These are phyloP conservation scores for Orbilia brochopaga DNA, from an alignment of 2,329 filamentous ascomycete species.

Conservation along the genomic window DNA sequence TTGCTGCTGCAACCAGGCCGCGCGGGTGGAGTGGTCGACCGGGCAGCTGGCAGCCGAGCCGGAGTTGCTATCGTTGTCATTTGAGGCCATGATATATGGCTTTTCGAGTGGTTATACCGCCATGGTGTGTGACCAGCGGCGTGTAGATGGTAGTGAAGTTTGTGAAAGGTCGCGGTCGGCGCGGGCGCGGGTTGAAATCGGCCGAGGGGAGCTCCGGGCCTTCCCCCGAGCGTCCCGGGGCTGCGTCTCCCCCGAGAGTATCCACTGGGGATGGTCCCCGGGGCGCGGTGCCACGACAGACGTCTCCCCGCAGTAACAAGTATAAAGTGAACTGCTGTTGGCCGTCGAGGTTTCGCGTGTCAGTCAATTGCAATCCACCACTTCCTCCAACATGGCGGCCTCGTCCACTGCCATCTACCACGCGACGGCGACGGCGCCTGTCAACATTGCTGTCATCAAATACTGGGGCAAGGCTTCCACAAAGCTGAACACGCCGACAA, in stretches of 20 bases:
- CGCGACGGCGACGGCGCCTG: conserved; percentile 92
- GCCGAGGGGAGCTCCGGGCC: no score
- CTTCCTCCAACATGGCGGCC: conserved; percentile 21
- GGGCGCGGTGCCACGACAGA: no score
- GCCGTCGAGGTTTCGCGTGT: not conserved
- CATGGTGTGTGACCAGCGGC: not conserved
- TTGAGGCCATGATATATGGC: not conserved
- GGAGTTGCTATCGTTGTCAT: not conserved
- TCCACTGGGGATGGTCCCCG: not conserved
- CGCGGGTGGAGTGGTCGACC: conserved; percentile 86
- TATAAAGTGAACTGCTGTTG: not conserved
- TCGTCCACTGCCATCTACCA: conserved; percentile 68
- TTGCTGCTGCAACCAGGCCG: conserved; percentile 73
- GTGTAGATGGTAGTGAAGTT: not conserved
- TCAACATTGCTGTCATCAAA: conserved; percentile 99
- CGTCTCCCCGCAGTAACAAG: not conserved
- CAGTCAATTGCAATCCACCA: not conserved
- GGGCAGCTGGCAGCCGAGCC: conserved; percentile 69
- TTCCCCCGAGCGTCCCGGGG: no score
- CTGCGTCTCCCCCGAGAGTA: no score
- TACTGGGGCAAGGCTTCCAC: conserved; percentile 96
- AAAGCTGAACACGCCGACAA: conserved; percentile 93
- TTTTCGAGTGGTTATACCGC: not conserved
- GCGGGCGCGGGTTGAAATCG: not conserved
- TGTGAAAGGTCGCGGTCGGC: not conserved